Base-by-base conservation (phyloP, 2,329 filamentous ascomycete genomes). In the Paecilomyces niveus region DNA sequence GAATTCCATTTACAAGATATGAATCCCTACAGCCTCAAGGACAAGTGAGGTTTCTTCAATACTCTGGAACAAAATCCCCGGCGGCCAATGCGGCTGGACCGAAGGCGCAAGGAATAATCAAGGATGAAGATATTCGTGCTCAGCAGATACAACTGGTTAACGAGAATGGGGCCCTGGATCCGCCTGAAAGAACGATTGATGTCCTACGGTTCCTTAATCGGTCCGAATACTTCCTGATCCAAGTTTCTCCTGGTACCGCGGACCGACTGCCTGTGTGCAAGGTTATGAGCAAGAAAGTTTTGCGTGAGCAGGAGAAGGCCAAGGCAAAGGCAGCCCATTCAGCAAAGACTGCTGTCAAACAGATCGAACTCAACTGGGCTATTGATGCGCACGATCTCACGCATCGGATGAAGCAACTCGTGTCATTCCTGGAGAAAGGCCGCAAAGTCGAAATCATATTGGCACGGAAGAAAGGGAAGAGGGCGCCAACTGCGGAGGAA, bases 351-450 rank as follows among this genome's bases (percentile, higher is more conserved):
- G 71, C 68, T 65, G 70, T 74, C 15, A 97, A 97, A 77, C 87
- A 88, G 69, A 73, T 97, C n/a, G 92, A 97, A 76, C 66, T 97
- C 66, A 93, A 91, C 72, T 97, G 92, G 92, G 86, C 88, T 33
- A 95, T 96, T 67, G 86, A 86, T 61, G 69, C 74, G 11, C 83
- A 93, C 69, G 92, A 97, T 76, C 72, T 96, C 56, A 76, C 76
- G n/a, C 87, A 89, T 71, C 84, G 87, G 69, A 71, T 94, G 72
- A 83, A 83, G 67, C 84, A 85, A 75, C 72, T 93, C 67, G 75
- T 75, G 61, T 80, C 77, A 57, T 96, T 96, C 70, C 70, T 97
- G 69, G 77, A 72, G 8, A 90, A 90, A 72, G 92, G 92, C 0
- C 82, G 83, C 70, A 85, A 81, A 69, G 90, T 97, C 21, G 88